Base-by-base conservation (phyloP, 352 stramenopile genomes). In the Phytophthora rubi region DNA sequence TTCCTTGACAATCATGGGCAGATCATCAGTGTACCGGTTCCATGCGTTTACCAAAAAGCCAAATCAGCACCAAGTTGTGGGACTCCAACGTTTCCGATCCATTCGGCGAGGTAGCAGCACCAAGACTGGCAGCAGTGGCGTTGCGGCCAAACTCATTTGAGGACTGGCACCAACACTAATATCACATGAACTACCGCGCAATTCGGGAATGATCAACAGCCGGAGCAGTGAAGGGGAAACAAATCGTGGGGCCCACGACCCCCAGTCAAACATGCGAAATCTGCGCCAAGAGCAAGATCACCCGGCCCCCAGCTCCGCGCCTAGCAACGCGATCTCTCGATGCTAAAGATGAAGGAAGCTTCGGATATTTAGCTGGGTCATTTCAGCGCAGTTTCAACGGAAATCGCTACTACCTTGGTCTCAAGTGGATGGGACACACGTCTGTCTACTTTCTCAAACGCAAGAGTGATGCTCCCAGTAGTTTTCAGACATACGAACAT, bases 391-490 rank as follows among this genome's bases (percentile, higher is more conserved):
- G 65, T 32, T 68, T 60, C 33, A 21, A 72, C 28, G 42, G 53
- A 0, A 72, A 72, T 5, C 4, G n/a, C 4, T 72, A 68, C 6
- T 56, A 56, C n/a, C 26, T 60, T 1, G 44, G 58, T 1, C 3
- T 68, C 0, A 63, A 67, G n/a, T 68, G 65, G 42, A 59, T 49
- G 30, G 58, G 33, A 4, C 53, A 68, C 45, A 72, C 45, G 35
- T 59, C 3, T 68, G 35, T 59, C 3, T 68, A 59, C 13, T 63
- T 68, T n/a, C 13, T 72, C 0, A 62, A 68, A 12, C 6, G 16
- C 4, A 68, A 72, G 5, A 35, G 12, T 26, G 65, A 72, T 0
- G 52, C 65, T 0, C 45, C 65, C 0, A 6, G 13, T 0, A 28
- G 10, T 13, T 69, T 69, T 23, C n/a, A 12, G 1, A 42, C 7